A percentile compares a stretch with the other conserved stretches of the same genome.
phyloP scores from a whole-genome alignment of 2,329 filamentous ascomycete genomes.

The Beauveria scarabaeidicola region DNA sequence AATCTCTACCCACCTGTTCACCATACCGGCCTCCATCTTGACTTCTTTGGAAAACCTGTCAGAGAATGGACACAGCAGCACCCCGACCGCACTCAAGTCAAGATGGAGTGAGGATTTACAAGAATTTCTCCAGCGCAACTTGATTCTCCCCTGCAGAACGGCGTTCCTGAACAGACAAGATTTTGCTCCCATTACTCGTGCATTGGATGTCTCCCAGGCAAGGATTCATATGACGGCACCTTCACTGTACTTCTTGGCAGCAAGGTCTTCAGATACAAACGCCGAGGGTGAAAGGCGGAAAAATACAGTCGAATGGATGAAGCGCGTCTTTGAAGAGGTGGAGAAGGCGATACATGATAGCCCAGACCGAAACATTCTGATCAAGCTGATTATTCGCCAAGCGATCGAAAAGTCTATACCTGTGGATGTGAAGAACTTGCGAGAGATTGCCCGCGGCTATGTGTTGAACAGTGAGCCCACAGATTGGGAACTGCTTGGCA shows the following conservation, averaged over 20 bases:
- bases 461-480: slow-evolving; percentile 26
- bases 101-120: slow-evolving; percentile 40
- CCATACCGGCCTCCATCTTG: slow-evolving; percentile 29
- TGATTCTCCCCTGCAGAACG: slow-evolving; percentile 43
- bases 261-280: slow-evolving; percentile 18
- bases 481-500: slow-evolving; percentile 36
- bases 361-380: slow-evolving; percentile 20
- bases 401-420: slow-evolving; percentile 23
- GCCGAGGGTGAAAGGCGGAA: slow-evolving; percentile 24
- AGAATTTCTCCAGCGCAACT: slow-evolving; percentile 39
- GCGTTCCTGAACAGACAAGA: slow-evolving; percentile 36
- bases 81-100: slow-evolving; percentile 16
- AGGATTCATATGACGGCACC: slow-evolving; percentile 30
- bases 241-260: slow-evolving; percentile 37
- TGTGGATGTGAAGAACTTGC: slow-evolving; percentile 33
- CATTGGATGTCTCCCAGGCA: slow-evolving; percentile 30
- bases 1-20: slow-evolving; percentile 40
- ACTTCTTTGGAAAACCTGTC: slow-evolving; percentile 19
- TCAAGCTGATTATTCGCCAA: slow-evolving; percentile 24
- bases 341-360: slow-evolving; percentile 20
- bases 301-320: slow-evolving; percentile 30
- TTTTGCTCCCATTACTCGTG: slow-evolving; percentile 31
- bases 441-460: slow-evolving; percentile 34
- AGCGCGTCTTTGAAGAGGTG: slow-evolving; percentile 25
- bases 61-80: slow-evolving; percentile 19